phyloP scores from a whole-genome alignment of 768 basidiomycete species.

The Naganishia vishniacii region DNA sequence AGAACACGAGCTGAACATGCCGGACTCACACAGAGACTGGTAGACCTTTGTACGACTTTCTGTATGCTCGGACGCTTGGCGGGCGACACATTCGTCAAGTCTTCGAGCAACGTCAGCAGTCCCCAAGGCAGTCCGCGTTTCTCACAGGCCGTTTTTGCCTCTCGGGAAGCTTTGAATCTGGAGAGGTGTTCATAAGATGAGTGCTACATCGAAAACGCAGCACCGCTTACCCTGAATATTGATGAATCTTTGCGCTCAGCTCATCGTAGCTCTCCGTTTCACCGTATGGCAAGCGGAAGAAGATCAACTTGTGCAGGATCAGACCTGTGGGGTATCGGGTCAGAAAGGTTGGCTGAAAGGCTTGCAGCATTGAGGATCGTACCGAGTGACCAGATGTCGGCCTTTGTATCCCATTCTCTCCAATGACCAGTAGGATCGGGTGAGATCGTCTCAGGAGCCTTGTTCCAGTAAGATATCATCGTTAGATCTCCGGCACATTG shows the following conservation, averaged over 20 bases:
- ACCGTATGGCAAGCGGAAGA: slow-evolving; percentile 79
- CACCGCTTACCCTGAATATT: slow-evolving; percentile 63
- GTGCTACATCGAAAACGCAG: neutral
- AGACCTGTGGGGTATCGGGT: slow-evolving; percentile 51
- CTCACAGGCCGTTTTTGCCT: slow-evolving; percentile 59
- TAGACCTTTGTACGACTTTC: slow-evolving; percentile 51
- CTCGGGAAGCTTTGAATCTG: slow-evolving; percentile 57
- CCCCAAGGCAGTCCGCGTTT: slow-evolving; percentile 66
- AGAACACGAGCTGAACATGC: neutral
- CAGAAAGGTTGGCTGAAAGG: too few relatives aligned
- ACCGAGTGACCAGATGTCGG: slow-evolving; percentile 95
- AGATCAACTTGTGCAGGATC: slow-evolving; percentile 87
- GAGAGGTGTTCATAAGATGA: neutral
- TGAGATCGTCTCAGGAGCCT: slow-evolving; percentile 76
- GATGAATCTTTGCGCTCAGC: slow-evolving; percentile 66
- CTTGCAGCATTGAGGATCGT: slow-evolving; percentile 7
- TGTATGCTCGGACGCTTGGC: slow-evolving; percentile 65
- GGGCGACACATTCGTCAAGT: slow-evolving; percentile 62
- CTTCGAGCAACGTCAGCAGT: slow-evolving; percentile 67
- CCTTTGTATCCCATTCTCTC: slow-evolving; percentile 71
- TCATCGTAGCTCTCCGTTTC: slow-evolving; percentile 64
- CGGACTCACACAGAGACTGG: slow-evolving; percentile 1
- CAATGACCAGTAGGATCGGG: slow-evolving; percentile 62
- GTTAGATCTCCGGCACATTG: neutral
- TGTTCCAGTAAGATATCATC: neutral